Conservation (phyloP, 129 eudicot genomes). For the Arctium minus region DNA sequence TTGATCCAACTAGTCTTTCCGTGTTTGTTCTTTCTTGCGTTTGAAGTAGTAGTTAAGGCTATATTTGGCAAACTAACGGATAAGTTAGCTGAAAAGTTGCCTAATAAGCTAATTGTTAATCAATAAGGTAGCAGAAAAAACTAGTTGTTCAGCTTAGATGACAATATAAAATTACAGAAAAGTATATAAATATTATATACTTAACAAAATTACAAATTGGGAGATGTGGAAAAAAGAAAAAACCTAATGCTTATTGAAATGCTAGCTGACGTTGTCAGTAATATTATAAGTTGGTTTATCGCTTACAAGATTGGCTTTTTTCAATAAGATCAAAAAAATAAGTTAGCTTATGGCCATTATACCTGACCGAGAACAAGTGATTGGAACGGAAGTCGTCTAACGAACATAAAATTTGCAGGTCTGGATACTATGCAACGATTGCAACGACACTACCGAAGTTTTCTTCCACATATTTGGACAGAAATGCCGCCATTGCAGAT, state of each 20-base stretch:
- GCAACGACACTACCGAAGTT: slow-evolving; percentile 91
- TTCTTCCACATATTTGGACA: slow-evolving; percentile 92
- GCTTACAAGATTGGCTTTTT: background rate
- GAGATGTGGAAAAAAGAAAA: background rate
- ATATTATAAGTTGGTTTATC: background rate
- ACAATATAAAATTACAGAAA: no score
- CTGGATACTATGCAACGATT: slow-evolving; percentile 94
- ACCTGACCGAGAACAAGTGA: background rate
- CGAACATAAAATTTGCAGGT: slow-evolving; percentile 43
- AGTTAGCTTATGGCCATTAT: background rate
- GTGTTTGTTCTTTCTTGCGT: background rate
- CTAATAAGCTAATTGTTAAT: background rate
- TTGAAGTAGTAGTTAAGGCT: no score
- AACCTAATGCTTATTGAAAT: background rate
- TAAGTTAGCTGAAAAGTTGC: no score
- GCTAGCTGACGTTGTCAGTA: background rate
- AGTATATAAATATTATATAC: no score
- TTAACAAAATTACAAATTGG: background rate
- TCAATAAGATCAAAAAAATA: background rate
- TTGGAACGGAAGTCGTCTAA: background rate
- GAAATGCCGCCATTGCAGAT: slow-evolving; percentile 89
- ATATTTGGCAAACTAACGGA: no score
- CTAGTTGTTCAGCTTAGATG: background rate
- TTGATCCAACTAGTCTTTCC: background rate
- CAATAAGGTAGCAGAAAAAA: background rate